Base-by-base conservation (phyloP, 176 grass and related monocot genomes). In the Phyllostachys edulis region DNA sequence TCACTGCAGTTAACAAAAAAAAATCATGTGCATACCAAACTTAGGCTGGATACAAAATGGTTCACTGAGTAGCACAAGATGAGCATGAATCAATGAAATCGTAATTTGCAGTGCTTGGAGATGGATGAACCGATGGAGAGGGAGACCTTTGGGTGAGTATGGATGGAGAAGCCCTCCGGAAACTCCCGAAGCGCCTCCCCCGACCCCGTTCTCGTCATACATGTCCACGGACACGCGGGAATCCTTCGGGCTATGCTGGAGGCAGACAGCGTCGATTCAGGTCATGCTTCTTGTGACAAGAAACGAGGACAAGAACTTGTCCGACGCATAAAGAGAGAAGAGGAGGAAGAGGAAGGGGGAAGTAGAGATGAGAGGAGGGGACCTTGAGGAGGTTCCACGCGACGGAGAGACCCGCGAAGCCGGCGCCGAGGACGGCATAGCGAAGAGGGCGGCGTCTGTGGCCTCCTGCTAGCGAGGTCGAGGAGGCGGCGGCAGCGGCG, bases 351-450 rank as follows among this genome's bases (percentile, higher is more conserved):
- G 12, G 34, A 2, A 47, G 38, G 41, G 27, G 9, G 47, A 38
- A 59, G 44, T 40, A 1, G 69, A 62, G 10, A 12, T n/a, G 55
- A 71, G 56, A 52, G 63, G 23, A 46, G 12, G 5, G 4, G 11
- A 93, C 93, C 90, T 95, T 98, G 80, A 98, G 96, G 87, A 98
- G 91, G 81, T 98, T 82, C 96, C 96, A 98, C 12, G 92, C 93
- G 39, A 98, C 96, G 29, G 96, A 98, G 45, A 95, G 73, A 13
- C 96, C 93, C 10, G 93, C 87, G 71, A 98, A 95, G 2, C 95
- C 95, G 21, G 92, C 92, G 63, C 96, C 93, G 26, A 98, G 90
- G 54, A 98, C 72, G 21, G 96, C 96, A 51, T 98, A 98, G 47
- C 89, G 90, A 13, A 85, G 81, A 69, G 71, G 80, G 55, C 84